phyloP scores from a whole-genome alignment of 805 yeast genomes.

The Tetrapisispora nanseiensis region DNA sequence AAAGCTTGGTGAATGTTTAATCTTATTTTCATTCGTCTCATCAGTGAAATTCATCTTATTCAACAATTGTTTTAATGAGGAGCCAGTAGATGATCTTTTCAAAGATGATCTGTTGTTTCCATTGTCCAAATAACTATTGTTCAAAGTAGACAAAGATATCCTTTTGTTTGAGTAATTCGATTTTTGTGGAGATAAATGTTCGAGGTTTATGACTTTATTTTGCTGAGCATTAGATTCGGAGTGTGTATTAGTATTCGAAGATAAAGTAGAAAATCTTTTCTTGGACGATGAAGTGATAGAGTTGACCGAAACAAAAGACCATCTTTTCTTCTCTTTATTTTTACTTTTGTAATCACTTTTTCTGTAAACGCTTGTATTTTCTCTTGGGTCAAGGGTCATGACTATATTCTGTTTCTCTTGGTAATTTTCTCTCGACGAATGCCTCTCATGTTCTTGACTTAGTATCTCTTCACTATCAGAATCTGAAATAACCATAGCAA shows the following conservation, averaged over 20 bases:
- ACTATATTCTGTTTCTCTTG: neutral
- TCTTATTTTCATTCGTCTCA: conserved; percentile 9
- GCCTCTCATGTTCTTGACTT: neutral
- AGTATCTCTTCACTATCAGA: conserved; percentile 19
- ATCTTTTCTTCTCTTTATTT: conserved; percentile 7
- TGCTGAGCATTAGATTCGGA: conserved; percentile 6
- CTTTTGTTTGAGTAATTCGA: conserved; percentile 6
- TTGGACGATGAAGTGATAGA: conserved; percentile 17
- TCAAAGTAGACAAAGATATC: conserved; percentile 9
- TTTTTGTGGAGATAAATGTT: conserved; percentile 4
- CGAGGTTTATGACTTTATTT: conserved; percentile 1
- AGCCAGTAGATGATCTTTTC: conserved; percentile 26
- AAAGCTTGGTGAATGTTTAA: neutral
- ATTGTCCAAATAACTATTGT: neutral
- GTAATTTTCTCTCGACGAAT: no score
- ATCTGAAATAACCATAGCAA: conserved; percentile 27
- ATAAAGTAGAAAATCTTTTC: conserved; percentile 27
- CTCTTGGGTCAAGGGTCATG: neutral
- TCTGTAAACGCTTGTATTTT: neutral
- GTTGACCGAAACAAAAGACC: conserved; percentile 25
- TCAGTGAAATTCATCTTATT: conserved; percentile 20
- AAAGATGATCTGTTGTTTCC: conserved; percentile 1
- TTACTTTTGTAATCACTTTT: neutral
- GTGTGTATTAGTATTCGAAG: conserved; percentile 15
- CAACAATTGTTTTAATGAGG: conserved; percentile 25